Evolutionary conservation across 1,139 yeast species (phyloP), one percentile per base, ranked within the genome.

Genomic region (Diutina sp.): DNA sequence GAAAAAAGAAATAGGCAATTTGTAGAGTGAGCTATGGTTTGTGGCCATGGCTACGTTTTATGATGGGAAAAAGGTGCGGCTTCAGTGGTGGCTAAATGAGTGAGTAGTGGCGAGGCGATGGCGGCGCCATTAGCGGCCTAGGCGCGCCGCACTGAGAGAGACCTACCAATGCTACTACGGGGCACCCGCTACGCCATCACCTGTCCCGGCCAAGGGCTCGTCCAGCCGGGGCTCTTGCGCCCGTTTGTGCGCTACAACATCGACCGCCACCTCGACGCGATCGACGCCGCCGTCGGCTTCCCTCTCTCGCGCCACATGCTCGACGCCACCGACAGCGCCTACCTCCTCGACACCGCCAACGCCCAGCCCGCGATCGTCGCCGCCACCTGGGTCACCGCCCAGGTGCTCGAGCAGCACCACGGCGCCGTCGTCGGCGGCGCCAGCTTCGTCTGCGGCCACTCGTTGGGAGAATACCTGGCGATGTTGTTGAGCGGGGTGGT

Each of bases 351-450:
- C 28, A 50, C 53, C 44, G 25, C 53, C 44, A 50, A 50, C 16
- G 53, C 53, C 18, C 53, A 50, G 16, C 53, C 53, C 11, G 53
- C 53, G 25, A 50, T 50, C 28, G 44, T 50, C 8, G 53, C 53
- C 41, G n/a, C 53, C 53, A 50, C 53, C 44, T 50, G 32, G 21
- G 18, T 50, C 44, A 50, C 30, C 18, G 16, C 53, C 53, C 14
- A 32, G 32, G 28, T 32, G 28, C 14, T 50, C 1, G 44, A 50
- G 29, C 8, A 32, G 9, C 28, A 50, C 6, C 7, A 14, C n/a
- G 53, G 53, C 6, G 29, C 44, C 14, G n/a, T 50, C 7, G 16
- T 50, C n/a, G 14, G 7, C 25, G 4, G 18, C 14, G 44, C 44
- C 16, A 29, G 41, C 29, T 50, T 14, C 16, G 2, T 50, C 6